These are phyloP conservation scores for Dendrobium officinale DNA, from an alignment of 106 monocot genomes.

Conservation along the genomic window DNA sequence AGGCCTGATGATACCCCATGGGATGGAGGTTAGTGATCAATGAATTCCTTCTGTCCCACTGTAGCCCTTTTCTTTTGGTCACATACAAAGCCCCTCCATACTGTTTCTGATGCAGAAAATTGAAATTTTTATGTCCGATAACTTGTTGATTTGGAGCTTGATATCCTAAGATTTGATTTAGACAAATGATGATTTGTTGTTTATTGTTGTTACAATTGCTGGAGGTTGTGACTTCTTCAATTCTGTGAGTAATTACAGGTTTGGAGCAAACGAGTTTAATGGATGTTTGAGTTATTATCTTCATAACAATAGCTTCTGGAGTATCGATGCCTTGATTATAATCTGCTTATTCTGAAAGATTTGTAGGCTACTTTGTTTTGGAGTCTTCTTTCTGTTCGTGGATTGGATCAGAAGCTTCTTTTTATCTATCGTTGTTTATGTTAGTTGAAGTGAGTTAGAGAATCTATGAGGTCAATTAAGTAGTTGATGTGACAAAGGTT, in stretches of 20 bases:
- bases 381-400: too few species aligned
- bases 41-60: background rate
- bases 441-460: background rate
- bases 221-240: background rate
- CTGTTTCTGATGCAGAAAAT: background rate
- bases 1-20: slow-evolving; percentile 28
- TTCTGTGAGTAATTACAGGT: background rate
- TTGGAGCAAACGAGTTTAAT: background rate
- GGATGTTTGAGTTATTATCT: background rate
- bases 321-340: background rate
- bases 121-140: background rate
- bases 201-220: background rate
- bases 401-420: background rate
- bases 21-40: slow-evolving; percentile 23
- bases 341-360: background rate
- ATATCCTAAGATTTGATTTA: background rate
- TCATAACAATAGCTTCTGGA: background rate
- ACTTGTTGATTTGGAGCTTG: background rate
- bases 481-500: background rate
- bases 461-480: background rate
- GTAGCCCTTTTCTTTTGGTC: background rate
- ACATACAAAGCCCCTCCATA: background rate
- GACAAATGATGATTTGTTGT: background rate
- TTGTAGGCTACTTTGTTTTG: background rate
- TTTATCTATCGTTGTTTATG: background rate